Percentiles rank a stretch among this genome's conserved stretches.
phyloP scores from a whole-genome alignment of 2,329 filamentous ascomycete genomes.

The Bretziella fagacearum region DNA sequence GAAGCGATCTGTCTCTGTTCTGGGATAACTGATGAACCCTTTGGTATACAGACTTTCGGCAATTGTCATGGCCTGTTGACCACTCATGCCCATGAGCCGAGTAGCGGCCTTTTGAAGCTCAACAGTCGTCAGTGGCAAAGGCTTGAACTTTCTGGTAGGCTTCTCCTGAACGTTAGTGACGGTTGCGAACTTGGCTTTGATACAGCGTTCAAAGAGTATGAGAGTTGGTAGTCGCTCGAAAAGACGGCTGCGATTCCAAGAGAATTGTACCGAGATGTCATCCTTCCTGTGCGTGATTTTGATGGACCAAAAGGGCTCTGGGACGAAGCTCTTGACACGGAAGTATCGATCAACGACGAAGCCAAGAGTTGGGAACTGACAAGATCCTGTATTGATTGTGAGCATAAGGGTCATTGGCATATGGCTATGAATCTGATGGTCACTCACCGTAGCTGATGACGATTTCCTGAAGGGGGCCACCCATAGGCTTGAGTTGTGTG shows the following conservation, averaged over 20 bases:
- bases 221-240: constrained; percentile 74
- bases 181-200: constrained; percentile 57
- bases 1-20: constrained; percentile 94
- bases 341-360: constrained; percentile 97
- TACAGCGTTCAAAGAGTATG: constrained; percentile 72
- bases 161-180: constrained; percentile 80
- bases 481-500: constrained; percentile 54
- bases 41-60: constrained; percentile 83
- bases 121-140: constrained; percentile 82
- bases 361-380: constrained; percentile 89
- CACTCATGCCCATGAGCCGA: constrained; percentile 73
- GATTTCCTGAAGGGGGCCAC: constrained; percentile 45
- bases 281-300: constrained; percentile 66
- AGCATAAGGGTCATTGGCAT: not conserved
- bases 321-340: constrained; percentile 80
- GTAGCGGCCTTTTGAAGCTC: constrained; percentile 94
- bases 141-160: constrained; percentile 85
- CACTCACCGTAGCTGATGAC: constrained; percentile 64
- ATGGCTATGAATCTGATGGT: not conserved
- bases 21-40: constrained; percentile 92
- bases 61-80: constrained; percentile 73
- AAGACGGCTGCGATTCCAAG: constrained; percentile 64
- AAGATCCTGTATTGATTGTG: constrained; percentile 49
- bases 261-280: constrained; percentile 63
- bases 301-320: constrained; percentile 86